phyloP scores from a whole-genome alignment of 345 rosid species.

The Pistacia atlantica region DNA sequence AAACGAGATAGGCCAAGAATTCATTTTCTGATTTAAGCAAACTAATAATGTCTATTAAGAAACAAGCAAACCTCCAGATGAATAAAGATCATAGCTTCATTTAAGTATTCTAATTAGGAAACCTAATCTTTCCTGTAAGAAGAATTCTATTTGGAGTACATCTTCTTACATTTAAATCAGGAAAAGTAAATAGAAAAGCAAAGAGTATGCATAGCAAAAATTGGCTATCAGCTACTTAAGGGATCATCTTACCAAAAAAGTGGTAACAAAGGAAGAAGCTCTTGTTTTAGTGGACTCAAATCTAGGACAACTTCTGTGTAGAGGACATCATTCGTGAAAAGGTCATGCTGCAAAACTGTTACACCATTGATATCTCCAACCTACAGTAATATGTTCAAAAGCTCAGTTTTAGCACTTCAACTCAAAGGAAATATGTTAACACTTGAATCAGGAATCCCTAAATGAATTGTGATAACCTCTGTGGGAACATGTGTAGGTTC shows the following conservation, averaged over 20 bases:
- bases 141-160: slow-evolving; percentile 4
- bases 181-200: slow-evolving; percentile 1
- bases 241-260: no score
- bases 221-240: slow-evolving; percentile 12
- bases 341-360: slow-evolving; percentile 85
- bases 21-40: neutral
- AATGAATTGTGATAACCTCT: slow-evolving; percentile 50
- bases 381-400: slow-evolving; percentile 37
- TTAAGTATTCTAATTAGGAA: neutral
- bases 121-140: neutral
- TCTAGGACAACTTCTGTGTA: slow-evolving; percentile 88
- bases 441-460: slow-evolving; percentile 11
- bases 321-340: slow-evolving; percentile 93
- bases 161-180: neutral
- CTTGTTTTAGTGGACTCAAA: slow-evolving; percentile 81
- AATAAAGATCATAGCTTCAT: neutral
- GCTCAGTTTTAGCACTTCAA: slow-evolving; percentile 2
- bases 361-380: slow-evolving; percentile 85
- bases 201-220: slow-evolving; percentile 12
- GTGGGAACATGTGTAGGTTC: slow-evolving; percentile 74
- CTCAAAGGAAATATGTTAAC: neutral
- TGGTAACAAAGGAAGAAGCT: slow-evolving; percentile 48
- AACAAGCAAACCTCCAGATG: neutral
- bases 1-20: neutral
- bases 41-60: neutral